phyloP scores from a whole-genome alignment of 192 early-diverging fungal species.

The Phlyctochytrium bullatum region DNA sequence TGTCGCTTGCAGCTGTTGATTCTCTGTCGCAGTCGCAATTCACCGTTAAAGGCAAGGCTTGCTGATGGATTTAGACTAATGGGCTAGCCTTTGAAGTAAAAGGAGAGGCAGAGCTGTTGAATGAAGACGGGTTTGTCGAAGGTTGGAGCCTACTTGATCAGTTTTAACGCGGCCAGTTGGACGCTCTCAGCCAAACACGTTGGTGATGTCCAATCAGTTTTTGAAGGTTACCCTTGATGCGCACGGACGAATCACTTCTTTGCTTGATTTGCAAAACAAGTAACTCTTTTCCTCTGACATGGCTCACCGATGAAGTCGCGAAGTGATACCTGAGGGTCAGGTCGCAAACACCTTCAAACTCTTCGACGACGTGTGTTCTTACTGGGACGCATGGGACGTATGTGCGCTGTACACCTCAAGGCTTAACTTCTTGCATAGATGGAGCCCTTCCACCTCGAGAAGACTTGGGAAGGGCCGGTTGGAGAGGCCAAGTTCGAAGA shows the following conservation, averaged over 20 bases:
- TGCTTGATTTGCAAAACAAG: conserved; percentile 62
- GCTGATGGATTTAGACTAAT: background rate
- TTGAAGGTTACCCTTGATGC: conserved; percentile 66
- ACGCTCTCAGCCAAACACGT: conserved; percentile 11
- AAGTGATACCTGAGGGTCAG: conserved; percentile 45
- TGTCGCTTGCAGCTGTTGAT: background rate
- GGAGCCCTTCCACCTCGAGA: conserved; percentile 90
- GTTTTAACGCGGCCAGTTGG: background rate
- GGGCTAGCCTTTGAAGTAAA: background rate
- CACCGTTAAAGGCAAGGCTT: background rate
- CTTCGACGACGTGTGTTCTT: conserved; percentile 81
- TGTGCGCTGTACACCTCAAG: background rate
- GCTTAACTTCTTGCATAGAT: conserved; percentile 44
- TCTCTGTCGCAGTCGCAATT: background rate
- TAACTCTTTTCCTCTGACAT: conserved; percentile 16
- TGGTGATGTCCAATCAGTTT: conserved; percentile 70
- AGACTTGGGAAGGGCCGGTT: conserved; percentile 56
- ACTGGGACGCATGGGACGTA: conserved; percentile 77
- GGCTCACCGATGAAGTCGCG: conserved; percentile 27
- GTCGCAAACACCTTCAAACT: conserved; percentile 71
- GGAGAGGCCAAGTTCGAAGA: conserved; percentile 63
- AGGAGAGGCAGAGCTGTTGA: background rate
- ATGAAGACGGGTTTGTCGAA: conserved; percentile 1
- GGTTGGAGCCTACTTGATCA: background rate
- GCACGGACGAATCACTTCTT: conserved; percentile 64